Evolutionary conservation across 352 stramenopile species (phyloP), one percentile per base, ranked within the genome.

Genomic region (Pythium scleroteichum): DNA sequence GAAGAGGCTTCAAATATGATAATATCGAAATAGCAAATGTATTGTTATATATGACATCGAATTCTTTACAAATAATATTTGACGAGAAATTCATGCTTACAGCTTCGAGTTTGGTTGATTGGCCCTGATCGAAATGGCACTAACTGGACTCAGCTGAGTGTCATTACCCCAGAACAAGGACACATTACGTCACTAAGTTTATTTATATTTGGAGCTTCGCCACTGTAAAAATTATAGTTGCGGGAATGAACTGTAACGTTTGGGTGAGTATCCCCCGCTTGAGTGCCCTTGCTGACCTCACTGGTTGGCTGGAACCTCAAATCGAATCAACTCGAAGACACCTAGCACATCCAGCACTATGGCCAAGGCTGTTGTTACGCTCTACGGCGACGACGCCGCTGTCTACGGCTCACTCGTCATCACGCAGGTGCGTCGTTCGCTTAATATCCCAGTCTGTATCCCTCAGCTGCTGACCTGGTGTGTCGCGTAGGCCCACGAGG

Each of bases 311-410:
- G 19, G 17, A 39, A 45, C 19, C 49, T 38, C 45, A 62, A 46
- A 69, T 19, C 48, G 42, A 57, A 64, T 57, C 35, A 24, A 64
- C 41, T 23, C 41, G 41, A 48, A 48, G 8, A 50, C 14, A 52
- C 29, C 39, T 16, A 63, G 20, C 44, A 42, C 38, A 23, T 40
- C 20, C 40, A 46, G 8, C 53, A 73, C 35, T 14, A 88, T 93
- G 83, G 85, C 83, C 20, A 93, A 95, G 72, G 85, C 83, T 58
- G 83, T 95, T 60, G 89, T 84, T 70, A 95, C 85, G 63, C 82
- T 95, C 57, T 93, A 89, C 75, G 82, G 83, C 75, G 79, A 90
- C 64, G 83, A 95, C 71, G 83, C 79, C 48, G 64, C 73, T 45
- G 82, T 95, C 29, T 95, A 85, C 72, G 85, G 85, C 65, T 80